Percentiles rank a stretch among this genome's conserved stretches.
Evolutionary conservation across 352 stramenopile species (phyloP).

Genomic region (Pythium volutum): DNA sequence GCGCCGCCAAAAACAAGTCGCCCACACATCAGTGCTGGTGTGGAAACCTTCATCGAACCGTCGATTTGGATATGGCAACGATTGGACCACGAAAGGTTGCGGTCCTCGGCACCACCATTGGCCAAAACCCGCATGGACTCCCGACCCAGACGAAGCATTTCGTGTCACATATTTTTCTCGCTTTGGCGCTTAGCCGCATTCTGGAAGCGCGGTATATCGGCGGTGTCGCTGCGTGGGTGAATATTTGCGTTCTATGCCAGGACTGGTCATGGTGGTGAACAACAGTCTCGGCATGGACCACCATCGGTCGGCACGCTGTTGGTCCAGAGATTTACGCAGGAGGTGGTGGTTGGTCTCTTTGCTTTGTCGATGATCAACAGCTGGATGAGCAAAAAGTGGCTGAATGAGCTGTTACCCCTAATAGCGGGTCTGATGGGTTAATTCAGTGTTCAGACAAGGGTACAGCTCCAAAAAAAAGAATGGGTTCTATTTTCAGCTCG

Average conservation of each 20-base stretch:
- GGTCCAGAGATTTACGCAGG: not conserved
- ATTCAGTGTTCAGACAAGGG: slow-evolving; percentile 11
- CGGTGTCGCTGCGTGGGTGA: not conserved
- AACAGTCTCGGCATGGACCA: not conserved
- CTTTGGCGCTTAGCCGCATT: no score
- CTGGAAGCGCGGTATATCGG: not conserved
- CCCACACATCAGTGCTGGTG: not conserved
- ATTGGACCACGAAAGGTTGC: slow-evolving; percentile 22
- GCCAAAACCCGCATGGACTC: slow-evolving; percentile 6
- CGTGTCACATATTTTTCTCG: slow-evolving; percentile 19
- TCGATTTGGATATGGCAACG: not conserved
- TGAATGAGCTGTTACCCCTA: not conserved
- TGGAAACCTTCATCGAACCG: not conserved
- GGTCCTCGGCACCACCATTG: not conserved
- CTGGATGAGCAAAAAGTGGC: not conserved
- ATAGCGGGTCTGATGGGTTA: not conserved
- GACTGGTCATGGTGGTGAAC: not conserved
- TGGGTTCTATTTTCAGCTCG: slow-evolving; percentile 21
- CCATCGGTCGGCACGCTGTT: not conserved
- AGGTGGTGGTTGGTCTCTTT: not conserved
- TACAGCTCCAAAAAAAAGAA: slow-evolving; percentile 23
- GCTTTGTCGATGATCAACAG: slow-evolving; percentile 1
- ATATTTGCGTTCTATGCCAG: not conserved
- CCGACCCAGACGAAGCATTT: slow-evolving; percentile 16
- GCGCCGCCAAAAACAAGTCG: not conserved